Evolutionary conservation across 176 grass and related monocot genomes (phyloP).

Genomic region (Eleusine indica): DNA sequence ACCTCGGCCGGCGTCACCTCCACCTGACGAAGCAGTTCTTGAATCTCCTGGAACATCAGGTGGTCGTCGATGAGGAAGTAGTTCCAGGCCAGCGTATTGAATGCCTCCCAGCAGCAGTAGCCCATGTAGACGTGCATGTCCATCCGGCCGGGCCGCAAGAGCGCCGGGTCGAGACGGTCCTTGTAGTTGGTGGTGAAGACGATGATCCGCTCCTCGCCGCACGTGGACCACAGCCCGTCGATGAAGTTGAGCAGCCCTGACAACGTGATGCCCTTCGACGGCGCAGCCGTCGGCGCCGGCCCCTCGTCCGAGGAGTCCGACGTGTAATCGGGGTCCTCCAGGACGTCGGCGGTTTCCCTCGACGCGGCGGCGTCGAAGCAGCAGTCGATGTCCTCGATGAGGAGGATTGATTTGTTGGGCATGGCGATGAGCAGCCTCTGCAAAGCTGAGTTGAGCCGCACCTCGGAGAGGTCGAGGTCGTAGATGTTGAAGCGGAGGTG

Average conservation of each 20-base stretch:
- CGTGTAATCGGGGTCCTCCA: not conserved
- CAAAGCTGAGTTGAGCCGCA: conserved; percentile 51
- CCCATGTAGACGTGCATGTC: conserved; percentile 62
- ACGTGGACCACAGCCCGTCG: conserved; percentile 61
- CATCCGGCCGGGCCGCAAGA: conserved; percentile 62
- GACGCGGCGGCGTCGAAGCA: conserved; percentile 24
- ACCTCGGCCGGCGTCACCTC: conserved; percentile 54
- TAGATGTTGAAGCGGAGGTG: conserved; percentile 61
- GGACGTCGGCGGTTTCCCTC: not conserved
- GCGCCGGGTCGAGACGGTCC: conserved; percentile 59
- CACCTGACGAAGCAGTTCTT: conserved; percentile 27
- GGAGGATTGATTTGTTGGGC: conserved; percentile 55
- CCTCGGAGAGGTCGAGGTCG: conserved; percentile 56
- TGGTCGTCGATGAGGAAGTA: conserved; percentile 42
- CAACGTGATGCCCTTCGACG: conserved; percentile 30
- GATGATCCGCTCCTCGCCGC: conserved; percentile 54
- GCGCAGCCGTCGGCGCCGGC: no score
- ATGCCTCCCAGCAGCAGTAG: conserved; percentile 39
- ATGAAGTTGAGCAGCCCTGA: conserved; percentile 68
- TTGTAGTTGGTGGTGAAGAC: conserved; percentile 66
- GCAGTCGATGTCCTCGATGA: conserved; percentile 78
- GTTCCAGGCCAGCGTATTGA: conserved; percentile 50
- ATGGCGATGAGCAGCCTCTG: conserved; percentile 59
- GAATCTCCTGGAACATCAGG: not conserved
- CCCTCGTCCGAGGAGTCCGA: not conserved